Conservation (phyloP, 768 basidiomycete species). For the Favolaschia claudopus region DNA sequence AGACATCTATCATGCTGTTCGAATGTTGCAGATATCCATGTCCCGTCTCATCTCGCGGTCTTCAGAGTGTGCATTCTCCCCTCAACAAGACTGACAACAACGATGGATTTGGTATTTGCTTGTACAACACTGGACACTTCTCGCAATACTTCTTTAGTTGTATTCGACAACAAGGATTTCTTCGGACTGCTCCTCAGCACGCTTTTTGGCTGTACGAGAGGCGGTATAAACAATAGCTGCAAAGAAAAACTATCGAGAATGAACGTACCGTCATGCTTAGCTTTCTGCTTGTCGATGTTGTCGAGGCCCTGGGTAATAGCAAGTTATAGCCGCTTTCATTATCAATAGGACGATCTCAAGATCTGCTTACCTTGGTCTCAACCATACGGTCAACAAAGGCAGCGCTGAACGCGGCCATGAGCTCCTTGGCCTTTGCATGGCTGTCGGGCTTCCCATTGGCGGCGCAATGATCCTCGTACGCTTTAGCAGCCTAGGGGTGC, state of each 20-base stretch:
- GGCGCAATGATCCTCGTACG: conserved; percentile 62
- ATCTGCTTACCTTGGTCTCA: conserved; percentile 20
- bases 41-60: no score
- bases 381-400: conserved; percentile 48
- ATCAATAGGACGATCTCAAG: neutral
- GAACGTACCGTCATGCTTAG: conserved; percentile 16
- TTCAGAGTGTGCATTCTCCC: no score
- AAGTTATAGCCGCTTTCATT: neutral
- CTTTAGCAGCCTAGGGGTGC: conserved; percentile 76
- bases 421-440: conserved; percentile 67
- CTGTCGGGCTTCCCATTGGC: conserved; percentile 54
- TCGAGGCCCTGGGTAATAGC: conserved; percentile 9
- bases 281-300: conserved; percentile 16
- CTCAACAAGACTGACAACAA: no score
- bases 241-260: neutral
- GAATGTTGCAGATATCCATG: conserved; percentile 20
- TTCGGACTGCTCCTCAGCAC: conserved; percentile 11
- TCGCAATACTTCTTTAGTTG: neutral
- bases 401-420: conserved; percentile 63
- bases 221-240: neutral
- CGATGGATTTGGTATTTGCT: no score
- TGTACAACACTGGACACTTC: no score
- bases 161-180: conserved; percentile 8
- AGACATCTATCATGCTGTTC: no score
- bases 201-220: conserved; percentile 1